These are phyloP conservation scores for Odonthalia washingtoniensis DNA, from an alignment of 31 red algal species.

Conservation along the genomic window DNA sequence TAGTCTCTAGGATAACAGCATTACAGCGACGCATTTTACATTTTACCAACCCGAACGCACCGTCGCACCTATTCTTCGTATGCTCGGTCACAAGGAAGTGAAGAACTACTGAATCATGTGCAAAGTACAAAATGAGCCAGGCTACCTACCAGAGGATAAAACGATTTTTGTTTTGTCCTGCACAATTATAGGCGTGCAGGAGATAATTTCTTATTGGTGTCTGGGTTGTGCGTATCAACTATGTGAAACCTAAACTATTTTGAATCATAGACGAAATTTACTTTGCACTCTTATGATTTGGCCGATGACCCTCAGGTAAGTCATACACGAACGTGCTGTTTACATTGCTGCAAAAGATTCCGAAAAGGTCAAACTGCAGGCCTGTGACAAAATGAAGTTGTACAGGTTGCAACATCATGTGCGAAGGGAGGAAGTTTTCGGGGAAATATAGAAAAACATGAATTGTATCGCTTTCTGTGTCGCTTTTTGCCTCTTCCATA, in stretches of 20 bases:
- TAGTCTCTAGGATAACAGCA: neutral
- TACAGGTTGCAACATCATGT: neutral
- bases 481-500: no score
- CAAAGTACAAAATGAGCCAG: neutral
- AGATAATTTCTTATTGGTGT: neutral
- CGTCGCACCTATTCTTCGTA: neutral
- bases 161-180: neutral
- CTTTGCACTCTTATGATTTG: no score
- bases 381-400: neutral
- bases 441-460: no score
- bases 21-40: neutral
- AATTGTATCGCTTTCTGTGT: no score
- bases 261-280: neutral
- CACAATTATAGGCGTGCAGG: neutral
- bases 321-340: neutral
- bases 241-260: neutral
- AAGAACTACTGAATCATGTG: neutral
- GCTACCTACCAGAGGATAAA: neutral
- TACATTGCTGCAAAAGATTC: neutral
- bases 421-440: neutral
- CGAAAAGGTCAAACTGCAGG: neutral
- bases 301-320: neutral
- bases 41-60: neutral
- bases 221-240: neutral
- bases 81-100: neutral